These are phyloP conservation scores for Kurtzmaniella quercitrusa DNA, from an alignment of 1,139 yeast genomes.

Conservation along the genomic window DNA sequence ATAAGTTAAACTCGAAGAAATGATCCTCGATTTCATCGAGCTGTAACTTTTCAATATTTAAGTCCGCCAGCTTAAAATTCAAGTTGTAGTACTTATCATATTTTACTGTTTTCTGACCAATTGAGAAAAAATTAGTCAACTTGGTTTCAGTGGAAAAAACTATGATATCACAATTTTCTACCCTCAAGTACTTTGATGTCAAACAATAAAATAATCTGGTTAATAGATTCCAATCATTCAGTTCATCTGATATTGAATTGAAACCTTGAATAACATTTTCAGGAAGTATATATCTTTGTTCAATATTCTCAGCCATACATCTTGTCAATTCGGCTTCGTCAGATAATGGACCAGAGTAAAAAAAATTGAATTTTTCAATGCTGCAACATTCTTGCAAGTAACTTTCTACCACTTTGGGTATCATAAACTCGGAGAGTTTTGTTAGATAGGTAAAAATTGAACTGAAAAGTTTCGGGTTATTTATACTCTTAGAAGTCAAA, in stretches of 20 bases:
- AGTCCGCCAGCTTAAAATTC: constrained; percentile 11
- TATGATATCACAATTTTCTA: constrained; percentile 10
- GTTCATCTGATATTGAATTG: not conserved
- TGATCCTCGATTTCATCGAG: constrained; percentile 2
- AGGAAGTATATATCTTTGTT: constrained; percentile 13
- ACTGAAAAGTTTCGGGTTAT: constrained; percentile 23
- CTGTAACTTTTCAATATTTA: constrained; percentile 8
- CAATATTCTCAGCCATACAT: constrained; percentile 33
- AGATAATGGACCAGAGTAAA: constrained; percentile 27
- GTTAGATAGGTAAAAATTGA: constrained; percentile 19
- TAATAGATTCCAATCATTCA: not conserved
- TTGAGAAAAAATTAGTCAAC: not conserved
- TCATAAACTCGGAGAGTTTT: not conserved
- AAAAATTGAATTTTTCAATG: constrained; percentile 40
- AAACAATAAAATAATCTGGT: no score
- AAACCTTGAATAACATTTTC: not conserved
- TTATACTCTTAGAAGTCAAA: constrained; percentile 41
- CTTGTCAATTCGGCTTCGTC: constrained; percentile 46
- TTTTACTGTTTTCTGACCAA: not conserved
- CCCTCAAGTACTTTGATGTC: constrained; percentile 7
- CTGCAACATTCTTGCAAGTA: constrained; percentile 42
- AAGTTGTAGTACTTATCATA: constrained; percentile 17
- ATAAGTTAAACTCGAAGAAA: not conserved
- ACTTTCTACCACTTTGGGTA: constrained; percentile 8
- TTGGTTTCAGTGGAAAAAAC: constrained; percentile 5